Percentiles rank a stretch among this genome's conserved stretches.
These are phyloP conservation scores for Fusarium sp. DNA, from an alignment of 2,329 filamentous ascomycete genomes.

Conservation along the genomic window DNA sequence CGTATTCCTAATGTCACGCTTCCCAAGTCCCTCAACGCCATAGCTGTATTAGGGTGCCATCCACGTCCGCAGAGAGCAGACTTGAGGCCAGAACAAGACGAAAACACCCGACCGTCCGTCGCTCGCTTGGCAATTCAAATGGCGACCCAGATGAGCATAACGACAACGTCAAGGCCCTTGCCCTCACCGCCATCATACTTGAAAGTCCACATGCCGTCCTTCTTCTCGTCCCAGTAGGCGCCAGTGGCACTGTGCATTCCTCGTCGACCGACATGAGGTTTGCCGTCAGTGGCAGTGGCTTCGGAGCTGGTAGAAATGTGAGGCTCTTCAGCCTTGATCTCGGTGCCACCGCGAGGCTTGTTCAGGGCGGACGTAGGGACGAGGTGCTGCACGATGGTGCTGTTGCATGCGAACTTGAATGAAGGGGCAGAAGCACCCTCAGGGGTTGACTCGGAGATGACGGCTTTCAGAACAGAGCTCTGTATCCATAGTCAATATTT, in stretches of 20 bases:
- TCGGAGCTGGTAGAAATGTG: slow-evolving; percentile 66
- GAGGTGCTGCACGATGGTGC: slow-evolving; percentile 96
- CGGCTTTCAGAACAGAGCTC: slow-evolving; percentile 80
- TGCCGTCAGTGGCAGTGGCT: slow-evolving; percentile 69
- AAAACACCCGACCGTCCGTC: slow-evolving; percentile 12
- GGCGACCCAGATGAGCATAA: slow-evolving; percentile 83
- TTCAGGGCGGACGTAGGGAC: slow-evolving; percentile 74
- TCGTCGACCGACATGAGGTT: slow-evolving; percentile 81
- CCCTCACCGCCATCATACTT: slow-evolving; percentile 79
- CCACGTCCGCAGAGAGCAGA: slow-evolving; percentile 27
- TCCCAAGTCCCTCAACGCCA: slow-evolving; percentile 46
- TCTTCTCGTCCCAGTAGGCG: slow-evolving; percentile 91
- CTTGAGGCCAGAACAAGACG: slow-evolving; percentile 16
- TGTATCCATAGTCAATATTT: slow-evolving; percentile 51
- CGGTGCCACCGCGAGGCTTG: slow-evolving; percentile 66
- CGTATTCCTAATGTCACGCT: slow-evolving; percentile 44
- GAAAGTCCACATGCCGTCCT: slow-evolving; percentile 89
- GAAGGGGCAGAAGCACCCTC: slow-evolving; percentile 67
- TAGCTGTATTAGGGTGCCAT: slow-evolving; percentile 43
- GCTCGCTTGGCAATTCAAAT: slow-evolving; percentile 56
- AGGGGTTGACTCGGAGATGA: slow-evolving; percentile 80
- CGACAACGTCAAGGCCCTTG: slow-evolving; percentile 76
- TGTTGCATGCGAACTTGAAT: slow-evolving; percentile 97
- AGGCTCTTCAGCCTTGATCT: slow-evolving; percentile 62
- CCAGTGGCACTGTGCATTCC: slow-evolving; percentile 91